These are phyloP conservation scores for Pseudogymnoascus sp. DNA, from an alignment of 2,329 filamentous ascomycete genomes.

Conservation along the genomic window DNA sequence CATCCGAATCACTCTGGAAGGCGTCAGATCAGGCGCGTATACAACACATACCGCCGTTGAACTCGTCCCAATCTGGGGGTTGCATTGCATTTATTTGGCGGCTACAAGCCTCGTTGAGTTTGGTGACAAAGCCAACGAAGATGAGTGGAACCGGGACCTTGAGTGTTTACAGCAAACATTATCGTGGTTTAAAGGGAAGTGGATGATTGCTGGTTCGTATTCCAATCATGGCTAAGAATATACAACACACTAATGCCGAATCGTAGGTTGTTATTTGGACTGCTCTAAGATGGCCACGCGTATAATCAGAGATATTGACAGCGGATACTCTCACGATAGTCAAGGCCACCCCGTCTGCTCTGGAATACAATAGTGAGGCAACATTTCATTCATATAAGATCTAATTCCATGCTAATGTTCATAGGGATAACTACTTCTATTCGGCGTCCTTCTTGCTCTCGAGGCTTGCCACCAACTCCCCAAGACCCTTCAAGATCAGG, in stretches of 20 bases:
- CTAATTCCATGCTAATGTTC: not conserved
- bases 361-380: not conserved
- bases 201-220: slow-evolving; percentile 5
- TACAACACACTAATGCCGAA: not conserved
- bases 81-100: slow-evolving; percentile 2
- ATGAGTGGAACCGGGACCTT: not conserved
- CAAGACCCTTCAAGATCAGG: not conserved
- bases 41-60: not conserved
- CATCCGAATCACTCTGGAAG: not conserved
- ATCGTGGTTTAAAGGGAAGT: not conserved
- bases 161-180: not conserved
- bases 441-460: not conserved
- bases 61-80: not conserved
- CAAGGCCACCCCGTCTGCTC: not conserved
- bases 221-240: not conserved
- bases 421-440: not conserved
- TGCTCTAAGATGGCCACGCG: not conserved
- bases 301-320: not conserved
- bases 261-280: not conserved
- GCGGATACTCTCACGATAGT: not conserved
- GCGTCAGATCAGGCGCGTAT: not conserved
- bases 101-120: not conserved
- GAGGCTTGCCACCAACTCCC: not conserved
- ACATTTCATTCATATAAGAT: not conserved
- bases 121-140: not conserved